Percentiles rank a stretch among this genome's conserved stretches.
phyloP scores from a whole-genome alignment of 139 green algal species.

The Micractinium sp. region DNA sequence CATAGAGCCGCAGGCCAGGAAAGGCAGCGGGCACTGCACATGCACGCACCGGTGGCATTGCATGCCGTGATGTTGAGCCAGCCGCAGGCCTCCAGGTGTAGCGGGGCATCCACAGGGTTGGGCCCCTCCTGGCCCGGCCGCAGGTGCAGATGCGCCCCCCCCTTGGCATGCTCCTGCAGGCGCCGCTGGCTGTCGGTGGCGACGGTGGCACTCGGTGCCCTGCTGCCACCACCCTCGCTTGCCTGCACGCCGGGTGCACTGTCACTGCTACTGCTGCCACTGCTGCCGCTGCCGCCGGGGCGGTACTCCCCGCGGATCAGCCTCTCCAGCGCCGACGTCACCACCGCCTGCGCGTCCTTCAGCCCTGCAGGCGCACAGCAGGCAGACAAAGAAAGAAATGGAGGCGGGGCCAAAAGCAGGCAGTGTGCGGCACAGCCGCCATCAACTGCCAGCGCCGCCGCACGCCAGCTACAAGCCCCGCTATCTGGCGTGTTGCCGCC shows the following conservation, averaged over 20 bases:
- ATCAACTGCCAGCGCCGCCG: neutral
- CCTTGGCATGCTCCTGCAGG: neutral
- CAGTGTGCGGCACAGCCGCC: neutral
- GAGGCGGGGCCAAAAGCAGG: neutral
- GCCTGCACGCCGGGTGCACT: too few species aligned
- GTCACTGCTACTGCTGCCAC: too few species aligned
- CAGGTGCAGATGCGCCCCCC: neutral
- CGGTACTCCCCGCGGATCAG: constrained; percentile 29
- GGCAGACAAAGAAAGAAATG: neutral
- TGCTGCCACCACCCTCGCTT: neutral
- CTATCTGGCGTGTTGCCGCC: neutral
- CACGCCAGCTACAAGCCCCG: neutral
- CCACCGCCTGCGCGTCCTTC: constrained; percentile 46
- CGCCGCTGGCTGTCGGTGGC: neutral
- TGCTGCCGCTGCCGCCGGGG: neutral
- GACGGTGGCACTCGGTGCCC: neutral
- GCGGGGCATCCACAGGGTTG: constrained; percentile 9
- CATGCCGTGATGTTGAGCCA: constrained; percentile 75
- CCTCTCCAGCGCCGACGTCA: constrained; percentile 14
- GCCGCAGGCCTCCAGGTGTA: constrained; percentile 52
- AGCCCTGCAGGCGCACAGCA: constrained; percentile 13
- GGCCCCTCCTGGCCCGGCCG: neutral
- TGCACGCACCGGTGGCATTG: constrained; percentile 41
- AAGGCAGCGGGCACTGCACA: neutral
- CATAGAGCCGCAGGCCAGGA: neutral